A percentile compares a stretch with the other conserved stretches of the same genome.
Evolutionary conservation across 2,329 filamentous ascomycete species (phyloP).

Genomic region (Sclerotinia nivalis): DNA sequence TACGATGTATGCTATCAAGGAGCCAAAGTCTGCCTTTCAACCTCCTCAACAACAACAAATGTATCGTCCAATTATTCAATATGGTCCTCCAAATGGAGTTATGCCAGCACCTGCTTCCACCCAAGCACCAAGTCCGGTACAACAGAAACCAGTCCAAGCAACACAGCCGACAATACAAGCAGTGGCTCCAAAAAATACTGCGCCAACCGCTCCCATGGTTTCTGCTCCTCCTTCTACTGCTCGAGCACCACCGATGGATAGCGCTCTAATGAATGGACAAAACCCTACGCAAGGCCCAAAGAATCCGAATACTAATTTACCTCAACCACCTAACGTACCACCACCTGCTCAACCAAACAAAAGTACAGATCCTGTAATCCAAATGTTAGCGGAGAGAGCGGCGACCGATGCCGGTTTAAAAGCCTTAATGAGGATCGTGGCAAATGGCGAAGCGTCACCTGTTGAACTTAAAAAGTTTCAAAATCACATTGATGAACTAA

Average conservation of each 20-base stretch:
- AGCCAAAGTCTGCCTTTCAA: constrained; percentile 44
- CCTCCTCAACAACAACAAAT: constrained; percentile 41
- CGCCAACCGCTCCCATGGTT: not conserved
- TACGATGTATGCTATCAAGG: constrained; percentile 70
- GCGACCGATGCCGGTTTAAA: constrained; percentile 72
- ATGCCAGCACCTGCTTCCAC: constrained; percentile 58
- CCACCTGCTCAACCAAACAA: constrained; percentile 36
- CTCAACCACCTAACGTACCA: constrained; percentile 18
- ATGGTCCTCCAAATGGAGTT: constrained; percentile 62
- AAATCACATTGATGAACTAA: constrained; percentile 77
- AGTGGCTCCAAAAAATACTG: constrained; percentile 27
- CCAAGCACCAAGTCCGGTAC: constrained; percentile 41
- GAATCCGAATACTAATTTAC: constrained; percentile 13
- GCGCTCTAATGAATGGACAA: constrained; percentile 6
- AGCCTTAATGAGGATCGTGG: constrained; percentile 80
- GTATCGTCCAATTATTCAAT: constrained; percentile 62
- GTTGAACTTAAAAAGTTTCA: constrained; percentile 76
- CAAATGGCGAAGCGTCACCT: constrained; percentile 69
- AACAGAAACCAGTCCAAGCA: constrained; percentile 38
- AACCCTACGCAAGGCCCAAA: not conserved
- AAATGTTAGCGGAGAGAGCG: constrained; percentile 73
- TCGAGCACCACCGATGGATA: not conserved
- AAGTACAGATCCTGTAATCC: constrained; percentile 74
- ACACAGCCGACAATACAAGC: constrained; percentile 25
- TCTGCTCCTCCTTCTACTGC: not conserved